These are phyloP conservation scores for Barnettozyma hawaiiensis DNA, from an alignment of 1,139 yeast species.

Conservation along the genomic window DNA sequence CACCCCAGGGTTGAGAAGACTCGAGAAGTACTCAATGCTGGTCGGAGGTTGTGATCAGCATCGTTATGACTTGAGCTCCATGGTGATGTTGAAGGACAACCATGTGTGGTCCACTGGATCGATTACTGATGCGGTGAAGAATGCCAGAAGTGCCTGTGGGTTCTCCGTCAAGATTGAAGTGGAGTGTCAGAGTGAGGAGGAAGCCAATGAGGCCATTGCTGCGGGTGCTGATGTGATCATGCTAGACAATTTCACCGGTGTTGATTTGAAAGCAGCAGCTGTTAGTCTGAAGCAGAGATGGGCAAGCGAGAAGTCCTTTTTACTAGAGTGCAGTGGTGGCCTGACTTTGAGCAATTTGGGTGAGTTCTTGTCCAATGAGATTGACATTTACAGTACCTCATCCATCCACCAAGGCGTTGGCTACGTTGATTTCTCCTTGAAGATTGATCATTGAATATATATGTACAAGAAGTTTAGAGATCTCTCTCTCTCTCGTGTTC, in stretches of 20 bases:
- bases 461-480: too few relatives aligned
- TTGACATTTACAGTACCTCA: constrained; percentile 88
- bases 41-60: constrained; percentile 95
- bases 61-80: constrained; percentile 82
- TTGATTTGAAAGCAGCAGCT: constrained; percentile 63
- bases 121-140: constrained; percentile 72
- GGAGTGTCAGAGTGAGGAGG: constrained; percentile 76
- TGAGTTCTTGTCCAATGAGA: constrained; percentile 64
- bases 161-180: constrained; percentile 90
- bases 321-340: constrained; percentile 92
- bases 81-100: constrained; percentile 96
- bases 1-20: constrained; percentile 86
- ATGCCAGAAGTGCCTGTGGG: constrained; percentile 80
- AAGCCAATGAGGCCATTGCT: constrained; percentile 85
- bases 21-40: constrained; percentile 91
- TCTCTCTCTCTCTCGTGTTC: constrained; percentile 14
- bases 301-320: constrained; percentile 47
- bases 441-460: constrained; percentile 44
- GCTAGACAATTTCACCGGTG: constrained; percentile 84
- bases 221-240: constrained; percentile 96
- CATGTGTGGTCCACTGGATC: constrained; percentile 92
- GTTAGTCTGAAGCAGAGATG: constrained; percentile 52
- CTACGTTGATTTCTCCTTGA: constrained; percentile 77
- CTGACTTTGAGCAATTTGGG: constrained; percentile 63
- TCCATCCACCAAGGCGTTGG: constrained; percentile 90